Evolutionary conservation across 768 basidiomycete genomes (phyloP), one percentile per base, ranked within the genome.

Genomic region (Hericium rajendrae): DNA sequence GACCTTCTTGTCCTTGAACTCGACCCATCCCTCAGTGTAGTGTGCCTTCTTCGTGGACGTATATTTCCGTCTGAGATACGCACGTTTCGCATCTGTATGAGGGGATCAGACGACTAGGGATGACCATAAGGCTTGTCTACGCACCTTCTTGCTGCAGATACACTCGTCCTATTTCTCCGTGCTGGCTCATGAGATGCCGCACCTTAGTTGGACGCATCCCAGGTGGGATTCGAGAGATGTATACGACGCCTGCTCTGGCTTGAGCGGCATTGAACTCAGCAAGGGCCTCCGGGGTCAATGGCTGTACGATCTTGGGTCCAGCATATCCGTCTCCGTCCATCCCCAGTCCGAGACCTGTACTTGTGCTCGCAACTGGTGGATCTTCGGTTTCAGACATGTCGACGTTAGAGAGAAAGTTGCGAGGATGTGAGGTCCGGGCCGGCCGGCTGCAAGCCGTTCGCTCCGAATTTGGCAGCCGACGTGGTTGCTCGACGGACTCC

Each of bases 121-220:
- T 16, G 13, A 41, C 52, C 20, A 32, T 40, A 54, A 20, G 16
- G 9, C 49, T 41, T 26, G 55, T 4, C 48, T 41, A 69, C 79
- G 52, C 55, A 88, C 92, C 92, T 81, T 95, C 94, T 70, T 87
- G 85, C 66, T 93, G 92, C 59, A 98, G 76, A 75, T 94, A 98
- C 13, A 98, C 91, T 54, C 92, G 78, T 2, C 93, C 94, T 3
- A 97, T 77, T 59, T 93, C 91, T 3, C 97, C 97, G 66, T 93
- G 87, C 39, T 80, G 79, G 60, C 83, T 84, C 85, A 99, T 87
- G 43, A 99, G 76, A 72, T 98, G 92, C 57, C 94, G 85, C 39
- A 98, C 91, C 71, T 98, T 97, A 10, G 89, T 79, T 28, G 97
- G 97, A 20, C 88, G 91, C 97, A 99, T 98, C 2, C 94, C 95